Percentiles rank a stretch among this genome's conserved stretches.
Evolutionary conservation across 306 rosid genomes (phyloP).

Genomic region (Prunus kanzakura): DNA sequence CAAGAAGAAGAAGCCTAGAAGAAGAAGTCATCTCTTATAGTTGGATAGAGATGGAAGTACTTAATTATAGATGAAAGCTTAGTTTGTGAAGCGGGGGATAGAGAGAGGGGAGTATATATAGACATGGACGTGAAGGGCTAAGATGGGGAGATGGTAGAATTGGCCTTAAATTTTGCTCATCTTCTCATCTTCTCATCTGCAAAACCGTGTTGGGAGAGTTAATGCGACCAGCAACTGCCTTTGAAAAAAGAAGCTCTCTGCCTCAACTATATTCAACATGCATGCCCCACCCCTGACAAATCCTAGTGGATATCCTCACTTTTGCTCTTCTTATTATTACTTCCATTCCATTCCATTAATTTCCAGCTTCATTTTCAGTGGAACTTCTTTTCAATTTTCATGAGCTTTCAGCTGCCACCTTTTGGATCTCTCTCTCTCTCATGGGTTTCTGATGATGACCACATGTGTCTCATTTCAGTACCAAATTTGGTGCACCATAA

Average conservation of each 20-base stretch:
- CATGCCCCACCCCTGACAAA: conserved; percentile 6
- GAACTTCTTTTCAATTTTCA: not conserved
- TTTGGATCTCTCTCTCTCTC: not conserved
- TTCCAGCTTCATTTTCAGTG: not conserved
- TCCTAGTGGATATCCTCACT: not conserved
- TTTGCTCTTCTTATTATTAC: not conserved
- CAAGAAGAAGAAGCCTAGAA: conserved; percentile 39
- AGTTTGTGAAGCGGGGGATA: conserved; percentile 6
- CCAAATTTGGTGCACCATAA: not conserved
- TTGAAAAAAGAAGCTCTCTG: conserved; percentile 23
- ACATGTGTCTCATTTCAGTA: not conserved
- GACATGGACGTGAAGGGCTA: conserved; percentile 16
- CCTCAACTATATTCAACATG: not conserved
- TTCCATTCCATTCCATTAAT: not conserved
- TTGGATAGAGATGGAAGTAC: no score
- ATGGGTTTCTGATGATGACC: not conserved
- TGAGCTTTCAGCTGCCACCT: not conserved
- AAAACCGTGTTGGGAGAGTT: conserved; percentile 36
- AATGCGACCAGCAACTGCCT: conserved; percentile 50
- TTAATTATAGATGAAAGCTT: not conserved
- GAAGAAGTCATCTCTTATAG: conserved; percentile 18
- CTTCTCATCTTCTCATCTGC: conserved; percentile 46
- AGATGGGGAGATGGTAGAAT: not conserved
- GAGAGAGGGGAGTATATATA: conserved; percentile 33
- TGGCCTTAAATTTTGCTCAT: conserved; percentile 35